These are phyloP conservation scores for Sporopachydermia quercuum DNA, from an alignment of 805 yeast genomes.

Conservation along the genomic window DNA sequence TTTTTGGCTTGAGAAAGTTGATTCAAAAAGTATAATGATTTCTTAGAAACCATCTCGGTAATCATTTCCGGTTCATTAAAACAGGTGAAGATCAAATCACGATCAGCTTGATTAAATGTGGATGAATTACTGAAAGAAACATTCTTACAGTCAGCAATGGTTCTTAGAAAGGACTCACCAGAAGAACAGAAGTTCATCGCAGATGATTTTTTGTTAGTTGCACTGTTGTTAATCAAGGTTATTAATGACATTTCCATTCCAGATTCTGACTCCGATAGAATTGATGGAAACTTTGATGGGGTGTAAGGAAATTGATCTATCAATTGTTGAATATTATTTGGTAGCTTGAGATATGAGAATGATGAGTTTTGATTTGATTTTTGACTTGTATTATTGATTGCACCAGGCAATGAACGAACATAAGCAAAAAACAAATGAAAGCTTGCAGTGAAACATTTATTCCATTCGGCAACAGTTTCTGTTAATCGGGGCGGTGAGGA, in stretches of 20 bases:
- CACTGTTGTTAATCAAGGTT: neutral
- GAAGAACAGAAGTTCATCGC: too few relatives aligned
- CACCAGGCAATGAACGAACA: neutral
- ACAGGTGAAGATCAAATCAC: neutral
- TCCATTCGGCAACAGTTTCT: neutral
- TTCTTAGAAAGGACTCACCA: neutral
- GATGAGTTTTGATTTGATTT: neutral
- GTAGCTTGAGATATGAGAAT: neutral
- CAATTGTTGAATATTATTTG: neutral
- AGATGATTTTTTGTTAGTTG: neutral
- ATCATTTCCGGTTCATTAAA: neutral
- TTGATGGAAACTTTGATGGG: neutral
- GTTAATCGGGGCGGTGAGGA: conserved; percentile 1
- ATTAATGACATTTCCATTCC: neutral
- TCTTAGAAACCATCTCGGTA: neutral
- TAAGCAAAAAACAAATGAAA: conserved; percentile 1
- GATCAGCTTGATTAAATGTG: neutral
- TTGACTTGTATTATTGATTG: too few relatives aligned
- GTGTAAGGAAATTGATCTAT: neutral
- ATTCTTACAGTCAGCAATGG: neutral
- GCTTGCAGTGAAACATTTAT: neutral
- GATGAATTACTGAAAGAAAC: neutral
- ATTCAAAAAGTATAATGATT: neutral
- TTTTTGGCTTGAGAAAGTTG: neutral
- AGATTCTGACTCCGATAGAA: neutral